Evolutionary conservation across 2,329 filamentous ascomycete species (phyloP).

Genomic region (Zymoseptoria crescenta): DNA sequence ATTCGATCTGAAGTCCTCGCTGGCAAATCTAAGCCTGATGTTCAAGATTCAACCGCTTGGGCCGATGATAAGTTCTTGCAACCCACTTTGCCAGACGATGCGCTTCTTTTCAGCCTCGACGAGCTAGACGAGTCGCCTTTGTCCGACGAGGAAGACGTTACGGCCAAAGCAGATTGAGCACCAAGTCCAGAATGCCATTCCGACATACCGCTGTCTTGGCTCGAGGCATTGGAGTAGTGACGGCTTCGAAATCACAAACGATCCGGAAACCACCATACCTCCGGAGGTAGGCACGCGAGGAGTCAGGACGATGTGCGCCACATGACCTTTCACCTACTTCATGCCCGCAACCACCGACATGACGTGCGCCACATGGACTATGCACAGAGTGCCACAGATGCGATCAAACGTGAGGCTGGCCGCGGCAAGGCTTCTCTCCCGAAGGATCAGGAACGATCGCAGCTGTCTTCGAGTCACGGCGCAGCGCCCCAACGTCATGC

Average conservation of each 20-base stretch:
- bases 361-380: background rate
- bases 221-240: background rate
- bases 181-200: background rate
- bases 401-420: background rate
- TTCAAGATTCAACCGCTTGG: conserved; percentile 56
- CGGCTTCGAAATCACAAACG: background rate
- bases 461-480: background rate
- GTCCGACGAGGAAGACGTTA: conserved; percentile 6
- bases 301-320: background rate
- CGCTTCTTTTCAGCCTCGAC: conserved; percentile 77
- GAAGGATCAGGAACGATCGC: background rate
- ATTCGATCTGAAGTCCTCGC: conserved; percentile 36
- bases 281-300: background rate
- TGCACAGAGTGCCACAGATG: too few species aligned
- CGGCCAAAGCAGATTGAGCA: background rate
- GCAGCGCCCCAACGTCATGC: background rate
- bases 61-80: conserved; percentile 74
- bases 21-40: conserved; percentile 40
- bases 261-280: background rate
- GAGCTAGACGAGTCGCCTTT: conserved; percentile 51
- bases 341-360: background rate
- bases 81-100: conserved; percentile 81
- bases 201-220: background rate
- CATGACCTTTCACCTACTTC: background rate
- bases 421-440: background rate